Conservation (phyloP, 1,139 yeast genomes). For the Starmera stellimalicola region DNA sequence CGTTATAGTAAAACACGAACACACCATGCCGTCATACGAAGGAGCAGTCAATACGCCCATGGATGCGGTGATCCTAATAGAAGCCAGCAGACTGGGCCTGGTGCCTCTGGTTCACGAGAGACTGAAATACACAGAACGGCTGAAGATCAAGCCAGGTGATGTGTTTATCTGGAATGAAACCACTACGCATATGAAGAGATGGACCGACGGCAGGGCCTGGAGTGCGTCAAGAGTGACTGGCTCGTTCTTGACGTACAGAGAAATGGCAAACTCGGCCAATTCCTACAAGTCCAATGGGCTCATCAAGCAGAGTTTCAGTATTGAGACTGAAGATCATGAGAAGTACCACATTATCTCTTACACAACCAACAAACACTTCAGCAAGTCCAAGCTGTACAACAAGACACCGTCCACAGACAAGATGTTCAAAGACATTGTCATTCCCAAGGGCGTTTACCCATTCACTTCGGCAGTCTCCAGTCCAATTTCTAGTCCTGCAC, state of each 20-base stretch:
- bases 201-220: slow-evolving; percentile 75
- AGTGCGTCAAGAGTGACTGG: slow-evolving; percentile 64
- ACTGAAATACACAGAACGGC: slow-evolving; percentile 48
- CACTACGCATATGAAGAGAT: slow-evolving; percentile 61
- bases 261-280: slow-evolving; percentile 38
- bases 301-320: slow-evolving; percentile 48
- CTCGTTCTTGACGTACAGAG: slow-evolving; percentile 53
- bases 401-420: slow-evolving; percentile 33
- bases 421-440: slow-evolving; percentile 22
- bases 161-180: slow-evolving; percentile 66
- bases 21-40: slow-evolving; percentile 45
- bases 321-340: slow-evolving; percentile 38
- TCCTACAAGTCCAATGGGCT: slow-evolving; percentile 37
- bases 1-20: too few relatives aligned
- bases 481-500: neutral
- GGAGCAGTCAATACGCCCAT: slow-evolving; percentile 48
- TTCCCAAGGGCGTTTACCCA: slow-evolving; percentile 33
- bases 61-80: slow-evolving; percentile 58
- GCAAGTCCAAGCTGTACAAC: slow-evolving; percentile 17
- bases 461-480: slow-evolving; percentile 12
- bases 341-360: slow-evolving; percentile 51
- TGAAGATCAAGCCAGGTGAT: slow-evolving; percentile 43
- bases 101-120: slow-evolving; percentile 54
- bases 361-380: slow-evolving; percentile 26
- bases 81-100: slow-evolving; percentile 48